phyloP scores from a whole-genome alignment of 176 grass and related monocot species.

The Tuctoria greenei region DNA sequence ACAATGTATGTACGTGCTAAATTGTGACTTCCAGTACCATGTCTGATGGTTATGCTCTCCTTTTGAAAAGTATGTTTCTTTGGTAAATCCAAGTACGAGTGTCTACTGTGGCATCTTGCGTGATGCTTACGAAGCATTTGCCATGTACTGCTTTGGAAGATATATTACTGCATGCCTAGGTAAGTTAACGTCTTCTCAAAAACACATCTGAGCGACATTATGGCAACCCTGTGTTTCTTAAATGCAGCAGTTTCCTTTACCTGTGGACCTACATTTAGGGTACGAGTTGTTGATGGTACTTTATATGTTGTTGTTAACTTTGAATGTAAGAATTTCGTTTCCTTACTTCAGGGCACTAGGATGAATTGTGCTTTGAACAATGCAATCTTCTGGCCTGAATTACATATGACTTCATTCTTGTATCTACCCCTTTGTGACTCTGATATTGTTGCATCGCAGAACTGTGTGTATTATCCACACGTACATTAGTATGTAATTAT shows the following conservation, averaged over 20 bases:
- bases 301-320: slow-evolving; percentile 12
- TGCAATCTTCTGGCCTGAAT: background rate
- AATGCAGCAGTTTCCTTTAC: background rate
- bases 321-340: background rate
- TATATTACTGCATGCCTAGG: slow-evolving; percentile 94
- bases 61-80: slow-evolving; percentile 66
- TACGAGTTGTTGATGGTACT: background rate
- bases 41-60: slow-evolving; percentile 22
- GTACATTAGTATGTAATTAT: background rate
- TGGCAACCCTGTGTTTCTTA: slow-evolving; percentile 8
- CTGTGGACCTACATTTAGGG: slow-evolving; percentile 22
- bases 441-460: slow-evolving; percentile 20
- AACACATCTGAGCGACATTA: background rate
- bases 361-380: slow-evolving; percentile 1
- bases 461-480: slow-evolving; percentile 6
- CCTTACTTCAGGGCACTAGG: background rate
- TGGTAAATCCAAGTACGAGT: slow-evolving; percentile 75
- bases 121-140: slow-evolving; percentile 86
- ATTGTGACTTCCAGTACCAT: slow-evolving; percentile 23
- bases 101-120: slow-evolving; percentile 92
- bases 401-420: background rate
- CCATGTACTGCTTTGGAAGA: slow-evolving; percentile 98
- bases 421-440: background rate
- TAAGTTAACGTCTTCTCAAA: slow-evolving; percentile 37
- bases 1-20: slow-evolving; percentile 15